Conservation (phyloP, 169 alveolate species). For the Plasmodium gallinaceum region DNA sequence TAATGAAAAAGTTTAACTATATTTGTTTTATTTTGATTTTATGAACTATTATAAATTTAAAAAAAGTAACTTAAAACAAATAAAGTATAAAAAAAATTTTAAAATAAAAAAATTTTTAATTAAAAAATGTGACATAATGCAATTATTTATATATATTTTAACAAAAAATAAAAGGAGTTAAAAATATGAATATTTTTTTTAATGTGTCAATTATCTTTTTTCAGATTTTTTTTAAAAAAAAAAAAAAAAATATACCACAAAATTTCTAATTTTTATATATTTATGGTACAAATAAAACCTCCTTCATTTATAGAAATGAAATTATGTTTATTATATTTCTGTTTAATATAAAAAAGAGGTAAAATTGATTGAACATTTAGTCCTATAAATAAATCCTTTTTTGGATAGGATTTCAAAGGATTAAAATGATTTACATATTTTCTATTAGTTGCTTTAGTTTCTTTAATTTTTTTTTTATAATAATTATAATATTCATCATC, state of each 20-base stretch:
- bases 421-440: slow-evolving; percentile 62
- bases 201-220: not conserved
- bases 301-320: slow-evolving; percentile 76
- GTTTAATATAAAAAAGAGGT: slow-evolving; percentile 75
- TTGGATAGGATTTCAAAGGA: slow-evolving; percentile 66
- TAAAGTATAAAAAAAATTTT: not conserved
- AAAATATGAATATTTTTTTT: not conserved
- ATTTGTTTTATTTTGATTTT: not conserved
- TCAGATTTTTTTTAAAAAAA: slow-evolving; percentile 14
- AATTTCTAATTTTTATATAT: slow-evolving; percentile 41
- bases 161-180: not conserved
- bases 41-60: slow-evolving; percentile 17
- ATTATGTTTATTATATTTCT: slow-evolving; percentile 69
- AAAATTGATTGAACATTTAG: slow-evolving; percentile 74
- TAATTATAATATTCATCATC: slow-evolving; percentile 68
- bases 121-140: not conserved
- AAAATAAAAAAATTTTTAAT: slow-evolving; percentile 2
- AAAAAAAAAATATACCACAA: not conserved
- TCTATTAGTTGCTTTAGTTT: slow-evolving; percentile 54
- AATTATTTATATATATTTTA: not conserved
- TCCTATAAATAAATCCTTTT: slow-evolving; percentile 71
- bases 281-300: slow-evolving; percentile 74
- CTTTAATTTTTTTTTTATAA: slow-evolving; percentile 47
- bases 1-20: not conserved
- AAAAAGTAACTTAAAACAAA: not conserved